Base-by-base conservation (phyloP, 164 flowering plant species). In the Piper betle region DNA sequence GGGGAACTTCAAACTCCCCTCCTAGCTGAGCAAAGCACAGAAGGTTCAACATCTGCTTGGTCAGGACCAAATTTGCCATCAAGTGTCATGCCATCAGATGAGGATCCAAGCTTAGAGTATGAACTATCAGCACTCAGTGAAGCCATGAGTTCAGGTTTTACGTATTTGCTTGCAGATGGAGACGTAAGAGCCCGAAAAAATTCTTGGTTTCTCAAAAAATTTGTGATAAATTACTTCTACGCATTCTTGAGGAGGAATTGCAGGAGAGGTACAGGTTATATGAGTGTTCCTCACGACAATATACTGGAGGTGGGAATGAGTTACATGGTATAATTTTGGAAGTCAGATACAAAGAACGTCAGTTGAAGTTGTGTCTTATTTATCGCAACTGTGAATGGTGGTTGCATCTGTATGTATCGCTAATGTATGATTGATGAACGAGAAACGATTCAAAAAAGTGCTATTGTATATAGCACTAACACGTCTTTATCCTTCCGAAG, bases 201-300 rank as follows among this genome's bases (percentile, higher is more conserved):
- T 7, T 94, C 97, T 0, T 78, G 78, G 76, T 94, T 94, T 66
- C 18, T 88, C 13, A 94, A 94, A 82, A 94, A 94, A 61, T 73
- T 91, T 58, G 83, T 77, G 1, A 85, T 94, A 70, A 91, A 94
- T 68, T 94, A 94, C 65, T 86, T 91, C 66, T 94, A 94, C 65
- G 87, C 88, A 17, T 94, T 86, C 76, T 55, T 94, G 74, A 81
- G 96, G 78, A 80, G 77, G 64, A 94, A 94, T 40, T 94, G 99
- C 73, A 80, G 99, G 68, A 89, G 80, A 0, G 96, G 95, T 43
- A 77, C 89, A 52, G 99, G 96, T 39, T 83, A 79, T 52, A 71
- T 88, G 88, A 79, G 82, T 19, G 96, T 91, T 37, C 99, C 96
- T 53, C 97, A 86, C 72, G 82, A 75, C 84, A 84, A 90, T 59